These are phyloP conservation scores for Diversispora eburnea DNA, from an alignment of 192 early-diverging fungal genomes.

Conservation along the genomic window DNA sequence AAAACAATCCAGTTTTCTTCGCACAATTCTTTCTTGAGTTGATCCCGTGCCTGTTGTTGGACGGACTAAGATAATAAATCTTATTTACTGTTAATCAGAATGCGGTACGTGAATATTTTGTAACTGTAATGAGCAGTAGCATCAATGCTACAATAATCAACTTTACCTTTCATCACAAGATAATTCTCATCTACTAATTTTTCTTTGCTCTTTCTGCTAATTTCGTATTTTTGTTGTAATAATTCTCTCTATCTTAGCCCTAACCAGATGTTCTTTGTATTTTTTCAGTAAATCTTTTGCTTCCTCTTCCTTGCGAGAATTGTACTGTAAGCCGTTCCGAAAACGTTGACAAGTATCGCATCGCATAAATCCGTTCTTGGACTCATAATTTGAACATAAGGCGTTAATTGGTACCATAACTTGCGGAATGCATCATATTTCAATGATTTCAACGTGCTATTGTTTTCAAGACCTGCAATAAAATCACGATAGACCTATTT, in stretches of 20 bases:
- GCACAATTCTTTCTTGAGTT: no score
- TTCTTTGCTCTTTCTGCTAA: slow-evolving; percentile 20
- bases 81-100: slow-evolving; percentile 19
- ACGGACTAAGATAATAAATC: no score
- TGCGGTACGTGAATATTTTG: slow-evolving; percentile 23
- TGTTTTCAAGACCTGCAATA: slow-evolving; percentile 18
- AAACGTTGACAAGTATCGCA: slow-evolving; percentile 19
- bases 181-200: neutral
- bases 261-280: slow-evolving; percentile 8
- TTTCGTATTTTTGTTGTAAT: slow-evolving; percentile 26
- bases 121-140: slow-evolving; percentile 29
- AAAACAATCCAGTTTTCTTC: no score
- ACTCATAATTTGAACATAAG: slow-evolving; percentile 22
- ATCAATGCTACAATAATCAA: slow-evolving; percentile 16
- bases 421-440: slow-evolving; percentile 22
- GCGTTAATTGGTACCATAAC: slow-evolving; percentile 17
- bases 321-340: neutral
- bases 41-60: no score
- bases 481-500: slow-evolving; percentile 16
- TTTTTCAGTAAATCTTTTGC: neutral
- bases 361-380: slow-evolving; percentile 12
- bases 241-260: slow-evolving; percentile 7
- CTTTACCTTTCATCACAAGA: slow-evolving; percentile 7
- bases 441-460: slow-evolving; percentile 5
- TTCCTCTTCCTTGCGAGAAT: neutral